phyloP scores from a whole-genome alignment of 192 early-diverging fungal genomes.

The Piromyces finnis region DNA sequence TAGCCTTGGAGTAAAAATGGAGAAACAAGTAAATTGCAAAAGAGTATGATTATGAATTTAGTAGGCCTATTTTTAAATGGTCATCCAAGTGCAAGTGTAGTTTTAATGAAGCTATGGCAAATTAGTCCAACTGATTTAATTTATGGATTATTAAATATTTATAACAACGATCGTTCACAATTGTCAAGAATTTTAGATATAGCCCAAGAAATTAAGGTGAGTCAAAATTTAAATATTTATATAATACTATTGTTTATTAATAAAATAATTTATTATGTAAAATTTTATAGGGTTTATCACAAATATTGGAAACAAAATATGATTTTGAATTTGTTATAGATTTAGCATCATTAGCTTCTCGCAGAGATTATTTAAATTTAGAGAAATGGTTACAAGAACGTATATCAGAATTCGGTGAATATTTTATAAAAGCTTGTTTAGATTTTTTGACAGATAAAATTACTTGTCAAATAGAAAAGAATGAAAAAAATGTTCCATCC shows the following conservation, averaged over 20 bases:
- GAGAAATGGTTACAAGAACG: conserved; percentile 74
- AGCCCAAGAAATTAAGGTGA: conserved; percentile 60
- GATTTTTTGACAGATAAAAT: conserved; percentile 57
- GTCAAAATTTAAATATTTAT: neutral
- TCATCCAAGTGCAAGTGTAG: conserved; percentile 39
- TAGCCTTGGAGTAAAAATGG: conserved; percentile 16
- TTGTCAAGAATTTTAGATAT: conserved; percentile 54
- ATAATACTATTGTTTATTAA: neutral
- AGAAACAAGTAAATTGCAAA: conserved; percentile 16
- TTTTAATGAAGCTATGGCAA: conserved; percentile 56
- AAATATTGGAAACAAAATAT: conserved; percentile 41
- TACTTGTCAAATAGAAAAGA: conserved; percentile 17
- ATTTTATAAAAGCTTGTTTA: conserved; percentile 50
- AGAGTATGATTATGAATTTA: conserved; percentile 42
- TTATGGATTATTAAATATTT: conserved; percentile 46
- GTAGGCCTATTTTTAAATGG: conserved; percentile 44
- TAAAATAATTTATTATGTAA: neutral
- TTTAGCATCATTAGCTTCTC: conserved; percentile 55
- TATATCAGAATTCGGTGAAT: conserved; percentile 35
- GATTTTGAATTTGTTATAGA: conserved; percentile 57
- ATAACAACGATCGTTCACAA: conserved; percentile 43
- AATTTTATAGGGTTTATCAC: conserved; percentile 33
- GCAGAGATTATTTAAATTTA: conserved; percentile 57
- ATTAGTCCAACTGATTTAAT: conserved; percentile 31
- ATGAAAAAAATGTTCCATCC: conserved; percentile 12